Percentiles rank a stretch among this genome's conserved stretches.
phyloP scores from a whole-genome alignment of 495 filamentous ascomycete genomes.

The Xylaria palmicola region DNA sequence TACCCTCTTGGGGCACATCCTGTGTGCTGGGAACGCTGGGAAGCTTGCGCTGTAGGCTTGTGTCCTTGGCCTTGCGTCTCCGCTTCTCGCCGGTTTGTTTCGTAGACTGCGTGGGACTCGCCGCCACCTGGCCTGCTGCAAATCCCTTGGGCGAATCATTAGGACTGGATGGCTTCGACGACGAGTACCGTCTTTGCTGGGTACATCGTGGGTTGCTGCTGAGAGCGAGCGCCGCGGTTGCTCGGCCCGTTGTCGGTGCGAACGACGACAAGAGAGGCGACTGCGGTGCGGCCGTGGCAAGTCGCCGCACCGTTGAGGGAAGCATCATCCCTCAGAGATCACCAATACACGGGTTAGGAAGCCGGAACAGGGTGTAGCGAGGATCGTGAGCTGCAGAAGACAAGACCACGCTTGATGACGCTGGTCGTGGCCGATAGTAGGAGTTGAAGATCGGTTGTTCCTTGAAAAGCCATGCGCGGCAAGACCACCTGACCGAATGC shows the following conservation, averaged over 20 bases:
- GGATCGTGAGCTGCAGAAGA: constrained; percentile 13
- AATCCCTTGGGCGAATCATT: constrained; percentile 50
- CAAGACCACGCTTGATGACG: not conserved
- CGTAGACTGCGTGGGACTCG: constrained; percentile 36
- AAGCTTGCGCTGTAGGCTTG: constrained; percentile 27
- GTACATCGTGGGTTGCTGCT: constrained; percentile 37
- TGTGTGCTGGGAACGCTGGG: constrained; percentile 79
- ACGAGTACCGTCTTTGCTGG: constrained; percentile 52
- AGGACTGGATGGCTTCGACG: constrained; percentile 57
- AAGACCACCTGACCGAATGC: constrained; percentile 5
- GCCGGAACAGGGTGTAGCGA: not conserved
- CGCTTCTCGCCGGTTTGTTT: constrained; percentile 47
- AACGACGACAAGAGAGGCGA: constrained; percentile 41
- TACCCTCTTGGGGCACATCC: constrained; percentile 72
- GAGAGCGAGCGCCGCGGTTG: constrained; percentile 35
- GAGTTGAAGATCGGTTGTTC: not conserved
- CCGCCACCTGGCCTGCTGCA: constrained; percentile 40
- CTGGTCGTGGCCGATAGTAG: constrained; percentile 10
- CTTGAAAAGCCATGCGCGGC: constrained; percentile 12
- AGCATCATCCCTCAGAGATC: constrained; percentile 40
- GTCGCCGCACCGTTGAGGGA: constrained; percentile 51
- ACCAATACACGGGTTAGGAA: not conserved
- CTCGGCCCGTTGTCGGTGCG: constrained; percentile 34
- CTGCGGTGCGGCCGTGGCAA: constrained; percentile 43
- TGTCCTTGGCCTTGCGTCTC: constrained; percentile 44